Conservation (phyloP, 2,329 filamentous ascomycete species). For the Penicillium corylophilum region DNA sequence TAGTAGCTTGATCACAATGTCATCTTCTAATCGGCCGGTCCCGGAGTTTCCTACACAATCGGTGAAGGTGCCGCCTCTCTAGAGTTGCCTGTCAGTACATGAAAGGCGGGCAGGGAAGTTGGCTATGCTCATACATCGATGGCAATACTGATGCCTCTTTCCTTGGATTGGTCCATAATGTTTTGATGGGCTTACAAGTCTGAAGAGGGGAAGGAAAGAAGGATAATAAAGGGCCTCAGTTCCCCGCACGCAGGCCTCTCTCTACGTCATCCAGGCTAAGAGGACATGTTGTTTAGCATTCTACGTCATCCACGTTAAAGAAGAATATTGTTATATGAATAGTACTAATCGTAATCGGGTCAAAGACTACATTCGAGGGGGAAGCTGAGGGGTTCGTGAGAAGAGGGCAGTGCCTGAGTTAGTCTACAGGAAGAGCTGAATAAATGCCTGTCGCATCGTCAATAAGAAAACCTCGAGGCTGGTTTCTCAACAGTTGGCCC, state of each 20-base stretch:
- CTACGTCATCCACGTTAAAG: background rate
- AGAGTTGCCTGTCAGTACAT: background rate
- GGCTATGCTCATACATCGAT: constrained; percentile 19
- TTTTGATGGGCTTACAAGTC: background rate
- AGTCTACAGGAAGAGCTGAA: background rate
- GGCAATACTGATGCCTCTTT: constrained; percentile 22
- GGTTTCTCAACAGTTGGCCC: background rate
- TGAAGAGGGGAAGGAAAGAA: background rate
- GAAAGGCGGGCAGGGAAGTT: background rate
- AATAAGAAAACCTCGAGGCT: background rate
- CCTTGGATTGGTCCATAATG: constrained; percentile 6
- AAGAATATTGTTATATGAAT: background rate
- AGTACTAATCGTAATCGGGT: background rate
- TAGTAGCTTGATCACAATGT: constrained; percentile 81
- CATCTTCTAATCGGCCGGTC: constrained; percentile 61
- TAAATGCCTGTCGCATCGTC: background rate
- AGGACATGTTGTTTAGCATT: too few relatives aligned
- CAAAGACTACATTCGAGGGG: background rate
- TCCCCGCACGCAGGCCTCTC: constrained; percentile 2
- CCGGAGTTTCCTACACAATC: constrained; percentile 48
- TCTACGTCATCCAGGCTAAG: background rate
- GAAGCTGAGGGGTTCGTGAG: background rate
- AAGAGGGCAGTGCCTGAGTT: background rate
- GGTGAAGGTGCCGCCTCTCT: constrained; percentile 27
- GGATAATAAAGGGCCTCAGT: background rate